A percentile compares a stretch with the other conserved stretches of the same genome.
phyloP scores from a whole-genome alignment of 2,329 filamentous ascomycete genomes.

The Monilinia fructigena region DNA sequence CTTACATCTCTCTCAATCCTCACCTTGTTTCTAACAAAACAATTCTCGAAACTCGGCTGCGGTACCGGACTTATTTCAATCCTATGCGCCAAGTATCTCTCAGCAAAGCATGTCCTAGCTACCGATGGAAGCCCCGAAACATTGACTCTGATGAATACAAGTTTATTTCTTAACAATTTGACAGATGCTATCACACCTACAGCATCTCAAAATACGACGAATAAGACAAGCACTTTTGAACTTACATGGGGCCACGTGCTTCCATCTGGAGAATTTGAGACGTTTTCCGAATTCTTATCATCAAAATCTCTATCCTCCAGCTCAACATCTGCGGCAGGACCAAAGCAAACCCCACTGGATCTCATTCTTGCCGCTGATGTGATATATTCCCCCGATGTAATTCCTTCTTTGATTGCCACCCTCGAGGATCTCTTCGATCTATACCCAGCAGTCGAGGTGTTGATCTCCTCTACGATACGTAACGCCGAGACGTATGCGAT shows the following conservation, averaged over 20 bases:
- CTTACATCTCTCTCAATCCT: slow-evolving; percentile 55
- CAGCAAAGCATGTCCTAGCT: slow-evolving; percentile 58
- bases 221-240: slow-evolving; percentile 57
- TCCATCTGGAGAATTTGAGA: slow-evolving; percentile 41
- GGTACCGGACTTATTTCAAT: slow-evolving; percentile 76
- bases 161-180: slow-evolving; percentile 66
- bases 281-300: slow-evolving; percentile 17
- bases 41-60: slow-evolving; percentile 72
- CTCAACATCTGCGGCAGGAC: not conserved
- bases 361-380: slow-evolving; percentile 74
- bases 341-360: slow-evolving; percentile 50
- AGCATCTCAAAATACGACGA: slow-evolving; percentile 25
- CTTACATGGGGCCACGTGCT: slow-evolving; percentile 46
- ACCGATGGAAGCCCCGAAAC: slow-evolving; percentile 76
- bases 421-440: slow-evolving; percentile 59
- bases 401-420: slow-evolving; percentile 64
- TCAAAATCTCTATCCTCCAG: slow-evolving; percentile 8
- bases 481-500: slow-evolving; percentile 66
- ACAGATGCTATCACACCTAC: slow-evolving; percentile 25
- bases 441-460: slow-evolving; percentile 55
- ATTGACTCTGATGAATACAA: slow-evolving; percentile 64
- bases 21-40: slow-evolving; percentile 50
- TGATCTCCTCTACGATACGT: slow-evolving; percentile 70
- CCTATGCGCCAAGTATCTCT: slow-evolving; percentile 67
- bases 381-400: slow-evolving; percentile 67